Evolutionary conservation across 108 stramenopile genomes (phyloP), one percentile per base, ranked within the genome.

Genomic region (Nitzschia putrida): DNA sequence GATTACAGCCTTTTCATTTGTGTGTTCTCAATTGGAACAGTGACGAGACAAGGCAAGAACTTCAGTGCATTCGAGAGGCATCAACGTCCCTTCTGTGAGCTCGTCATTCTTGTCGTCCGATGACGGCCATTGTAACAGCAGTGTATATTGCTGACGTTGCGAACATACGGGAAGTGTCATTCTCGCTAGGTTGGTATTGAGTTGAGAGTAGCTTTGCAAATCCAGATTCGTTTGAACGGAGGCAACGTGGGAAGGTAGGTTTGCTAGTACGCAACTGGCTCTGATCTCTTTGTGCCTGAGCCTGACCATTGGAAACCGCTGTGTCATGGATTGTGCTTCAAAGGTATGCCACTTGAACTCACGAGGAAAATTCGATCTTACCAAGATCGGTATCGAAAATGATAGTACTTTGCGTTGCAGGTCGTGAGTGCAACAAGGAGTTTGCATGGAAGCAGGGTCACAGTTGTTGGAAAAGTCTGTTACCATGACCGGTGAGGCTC

Each of bases 341-440:
- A 63, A 83, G 13, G 76, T 81, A 2, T 54, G 67, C 18, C 85
- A 86, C 67, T 60, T 86, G 69, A 86, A 86, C 68, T 83, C 85
- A 3, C 68, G 80, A 49, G 85, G 85, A 12, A 81, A 76, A 42
- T 86, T 86, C 55, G 69, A 69, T 40, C 63, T 83, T n/a, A 25
- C 23, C 16, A 56, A 40, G 13, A 74, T 83, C 37, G 43, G 22
- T 1, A 49, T 86, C 25, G 82, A 66, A 7, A 23, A 67, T 26
- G 23, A 80, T 22, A 40, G 38, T n/a, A 83, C 76, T 7, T 34
- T 85, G 8, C 68, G 81, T 13, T 58, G 58, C 26, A 12, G 71
- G 47, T 82, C 73, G 37, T 61, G 74, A 1, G 20, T 80, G 16
- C 84, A 79, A 59, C 80, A 54, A n/a, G n/a, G n/a, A n/a, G n/a